These are phyloP conservation scores for Aphanomyces euteiches DNA, from an alignment of 352 stramenopile species.

Conservation along the genomic window DNA sequence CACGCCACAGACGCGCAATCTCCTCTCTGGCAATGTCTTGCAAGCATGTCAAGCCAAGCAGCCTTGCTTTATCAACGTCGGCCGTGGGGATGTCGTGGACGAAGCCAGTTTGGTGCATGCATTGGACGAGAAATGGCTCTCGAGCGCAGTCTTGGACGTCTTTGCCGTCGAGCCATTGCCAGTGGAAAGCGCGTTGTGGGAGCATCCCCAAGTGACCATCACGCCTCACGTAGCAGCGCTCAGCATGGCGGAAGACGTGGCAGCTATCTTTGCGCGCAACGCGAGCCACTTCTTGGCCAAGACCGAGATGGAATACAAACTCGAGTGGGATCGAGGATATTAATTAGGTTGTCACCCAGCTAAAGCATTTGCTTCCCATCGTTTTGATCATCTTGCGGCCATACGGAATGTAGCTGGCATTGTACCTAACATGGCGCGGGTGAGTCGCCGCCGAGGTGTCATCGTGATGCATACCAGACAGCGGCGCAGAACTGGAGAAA, in stretches of 20 bases:
- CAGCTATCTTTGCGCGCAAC: conserved; percentile 49
- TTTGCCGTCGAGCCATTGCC: conserved; percentile 46
- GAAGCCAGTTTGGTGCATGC: conserved; percentile 55
- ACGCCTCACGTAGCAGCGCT: conserved; percentile 79
- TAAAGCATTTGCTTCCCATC: conserved; percentile 14
- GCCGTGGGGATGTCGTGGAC: conserved; percentile 73
- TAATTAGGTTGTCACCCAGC: conserved; percentile 4
- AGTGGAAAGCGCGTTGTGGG: conserved; percentile 56
- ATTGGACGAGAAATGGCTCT: conserved; percentile 57
- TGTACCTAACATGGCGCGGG: conserved; percentile 46
- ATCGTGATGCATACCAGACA: conserved; percentile 45
- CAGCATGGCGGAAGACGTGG: conserved; percentile 72
- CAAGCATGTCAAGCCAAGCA: conserved; percentile 41
- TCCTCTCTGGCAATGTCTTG: conserved; percentile 55
- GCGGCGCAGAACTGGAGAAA: conserved; percentile 72
- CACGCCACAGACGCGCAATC: conserved; percentile 56
- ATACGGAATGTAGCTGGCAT: conserved; percentile 79
- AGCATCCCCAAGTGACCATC: conserved; percentile 52
- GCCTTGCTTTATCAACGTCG: conserved; percentile 85
- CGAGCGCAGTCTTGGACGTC: conserved; percentile 47
- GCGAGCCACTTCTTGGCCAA: neutral
- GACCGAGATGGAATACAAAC: neutral
- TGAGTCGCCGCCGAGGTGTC: no score
- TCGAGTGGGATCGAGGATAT: conserved; percentile 16
- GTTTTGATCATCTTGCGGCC: conserved; percentile 71